These are phyloP conservation scores for Persicaria tinctoria DNA, from an alignment of 148 eudicot genomes.

Conservation along the genomic window DNA sequence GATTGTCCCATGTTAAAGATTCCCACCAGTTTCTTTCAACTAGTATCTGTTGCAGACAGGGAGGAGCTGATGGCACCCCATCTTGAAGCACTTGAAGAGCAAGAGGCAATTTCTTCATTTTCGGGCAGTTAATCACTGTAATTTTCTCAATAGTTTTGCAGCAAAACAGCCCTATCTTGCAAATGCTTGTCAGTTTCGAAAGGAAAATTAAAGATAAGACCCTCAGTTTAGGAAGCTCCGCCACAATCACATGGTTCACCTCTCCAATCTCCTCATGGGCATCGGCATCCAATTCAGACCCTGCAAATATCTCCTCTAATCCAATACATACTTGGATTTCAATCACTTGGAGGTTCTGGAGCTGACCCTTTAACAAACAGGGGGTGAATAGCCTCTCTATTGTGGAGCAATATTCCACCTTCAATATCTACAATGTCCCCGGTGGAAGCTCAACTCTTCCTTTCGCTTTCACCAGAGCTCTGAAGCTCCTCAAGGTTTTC, in stretches of 20 bases:
- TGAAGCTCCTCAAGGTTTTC: background rate
- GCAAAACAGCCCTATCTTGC: background rate
- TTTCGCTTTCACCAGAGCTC: background rate
- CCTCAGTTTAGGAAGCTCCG: background rate
- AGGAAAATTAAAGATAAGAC: background rate
- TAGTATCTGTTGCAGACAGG: background rate
- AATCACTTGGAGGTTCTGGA: background rate
- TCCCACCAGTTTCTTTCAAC: background rate
- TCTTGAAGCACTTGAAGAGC: background rate
- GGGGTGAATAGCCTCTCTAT: background rate
- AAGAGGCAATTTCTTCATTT: background rate
- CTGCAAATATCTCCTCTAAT: background rate
- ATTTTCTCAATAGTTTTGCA: background rate
- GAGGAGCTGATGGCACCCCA: background rate
- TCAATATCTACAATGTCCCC: background rate
- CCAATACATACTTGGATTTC: too few relatives aligned
- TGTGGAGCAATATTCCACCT: background rate
- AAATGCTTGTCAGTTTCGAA: background rate
- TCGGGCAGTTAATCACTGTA: background rate
- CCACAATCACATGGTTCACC: background rate
- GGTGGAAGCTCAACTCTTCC: background rate
- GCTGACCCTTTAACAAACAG: background rate
- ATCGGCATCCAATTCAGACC: too few relatives aligned
- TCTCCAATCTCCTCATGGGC: background rate
- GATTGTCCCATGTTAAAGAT: background rate